Evolutionary conservation across 192 early-diverging fungal genomes (phyloP).

Genomic region (Coemansia sp.): DNA sequence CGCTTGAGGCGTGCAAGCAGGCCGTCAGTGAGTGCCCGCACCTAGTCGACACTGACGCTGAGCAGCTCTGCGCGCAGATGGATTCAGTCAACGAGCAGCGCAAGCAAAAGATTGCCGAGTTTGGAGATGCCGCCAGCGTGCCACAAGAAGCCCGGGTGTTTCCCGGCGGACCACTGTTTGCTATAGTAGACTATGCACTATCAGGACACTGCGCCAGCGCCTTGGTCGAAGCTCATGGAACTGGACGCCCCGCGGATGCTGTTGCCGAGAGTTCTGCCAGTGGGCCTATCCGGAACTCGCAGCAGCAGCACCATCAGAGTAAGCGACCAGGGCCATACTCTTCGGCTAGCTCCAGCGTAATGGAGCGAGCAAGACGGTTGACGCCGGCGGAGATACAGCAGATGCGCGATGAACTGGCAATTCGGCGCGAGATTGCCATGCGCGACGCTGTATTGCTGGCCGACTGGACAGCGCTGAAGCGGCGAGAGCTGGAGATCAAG

Average conservation of each 20-base stretch:
- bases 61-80: constrained; percentile 6
- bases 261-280: background rate
- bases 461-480: constrained; percentile 39
- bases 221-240: background rate
- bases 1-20: constrained; percentile 15
- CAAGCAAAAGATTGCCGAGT: constrained; percentile 10
- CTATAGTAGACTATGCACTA: constrained; percentile 27
- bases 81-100: background rate
- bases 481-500: constrained; percentile 34
- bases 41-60: constrained; percentile 11
- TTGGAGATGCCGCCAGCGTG: constrained; percentile 19
- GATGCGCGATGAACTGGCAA: constrained; percentile 33
- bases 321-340: background rate
- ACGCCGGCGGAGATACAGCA: constrained; percentile 22
- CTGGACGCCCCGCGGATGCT: background rate
- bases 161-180: constrained; percentile 35
- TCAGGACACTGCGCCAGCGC: background rate
- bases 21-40: constrained; percentile 29
- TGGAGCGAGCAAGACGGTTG: constrained; percentile 17
- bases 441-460: constrained; percentile 38
- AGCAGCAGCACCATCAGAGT: background rate
- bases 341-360: background rate
- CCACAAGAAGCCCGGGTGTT: constrained; percentile 29
- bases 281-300: background rate
- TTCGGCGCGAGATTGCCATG: constrained; percentile 29